These are phyloP conservation scores for Vararia minispora DNA, from an alignment of 768 basidiomycete genomes.

Conservation along the genomic window DNA sequence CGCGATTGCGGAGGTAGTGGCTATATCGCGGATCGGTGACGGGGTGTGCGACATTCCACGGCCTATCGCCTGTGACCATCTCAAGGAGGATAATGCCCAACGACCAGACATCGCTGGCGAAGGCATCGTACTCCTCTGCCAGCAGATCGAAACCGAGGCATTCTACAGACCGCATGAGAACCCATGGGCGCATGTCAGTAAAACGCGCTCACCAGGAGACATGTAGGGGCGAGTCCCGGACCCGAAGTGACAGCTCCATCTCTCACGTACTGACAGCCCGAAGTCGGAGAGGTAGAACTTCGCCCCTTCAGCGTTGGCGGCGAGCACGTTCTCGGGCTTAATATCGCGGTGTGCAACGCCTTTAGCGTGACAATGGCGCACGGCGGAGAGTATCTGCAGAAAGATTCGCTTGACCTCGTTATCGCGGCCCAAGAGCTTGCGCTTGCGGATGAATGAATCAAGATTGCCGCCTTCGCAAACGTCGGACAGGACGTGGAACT, in stretches of 20 bases:
- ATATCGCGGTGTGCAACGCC: conserved; percentile 79
- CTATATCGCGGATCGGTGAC: conserved; percentile 34
- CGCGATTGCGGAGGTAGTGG: conserved; percentile 30
- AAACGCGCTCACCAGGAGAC: conserved; percentile 49
- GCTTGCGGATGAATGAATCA: conserved; percentile 53
- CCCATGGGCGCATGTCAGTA: not conserved
- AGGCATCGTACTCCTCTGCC: conserved; percentile 25
- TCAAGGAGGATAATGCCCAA: conserved; percentile 75
- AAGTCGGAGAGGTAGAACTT: conserved; percentile 65
- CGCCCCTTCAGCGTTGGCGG: conserved; percentile 35
- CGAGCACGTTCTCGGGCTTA: conserved; percentile 77
- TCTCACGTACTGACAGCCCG: conserved; percentile 48
- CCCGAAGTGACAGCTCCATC: conserved; percentile 36
- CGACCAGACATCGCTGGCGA: conserved; percentile 58
- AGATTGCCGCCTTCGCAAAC: conserved; percentile 52
- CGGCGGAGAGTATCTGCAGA: conserved; percentile 70
- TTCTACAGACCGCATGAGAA: conserved; percentile 15
- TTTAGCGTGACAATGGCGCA: conserved; percentile 59
- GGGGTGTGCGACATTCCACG: conserved; percentile 61
- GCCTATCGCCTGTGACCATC: conserved; percentile 67
- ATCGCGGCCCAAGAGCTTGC: conserved; percentile 23
- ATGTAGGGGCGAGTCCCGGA: conserved; percentile 57
- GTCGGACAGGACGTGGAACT: conserved; percentile 21
- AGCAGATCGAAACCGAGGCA: conserved; percentile 42
- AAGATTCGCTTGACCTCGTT: conserved; percentile 54